Evolutionary conservation across 2,329 filamentous ascomycete species (phyloP).

Genomic region (Fusarium chlamydosporum): DNA sequence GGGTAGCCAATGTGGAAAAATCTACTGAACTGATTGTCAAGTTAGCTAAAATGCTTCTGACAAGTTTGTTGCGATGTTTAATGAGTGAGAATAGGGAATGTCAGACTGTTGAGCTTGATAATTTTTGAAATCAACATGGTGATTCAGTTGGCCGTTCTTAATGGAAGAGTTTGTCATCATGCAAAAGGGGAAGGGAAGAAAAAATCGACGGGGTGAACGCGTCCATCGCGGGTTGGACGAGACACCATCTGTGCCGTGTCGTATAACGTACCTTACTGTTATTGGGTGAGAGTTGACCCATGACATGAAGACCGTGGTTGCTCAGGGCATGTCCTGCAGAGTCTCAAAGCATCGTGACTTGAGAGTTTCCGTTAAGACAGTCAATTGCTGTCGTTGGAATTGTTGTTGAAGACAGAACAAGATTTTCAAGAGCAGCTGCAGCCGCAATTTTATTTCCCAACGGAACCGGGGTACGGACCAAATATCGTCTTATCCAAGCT

Average conservation of each 20-base stretch:
- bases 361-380: conserved; percentile 8
- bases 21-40: conserved; percentile 35
- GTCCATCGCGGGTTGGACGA: conserved; percentile 26
- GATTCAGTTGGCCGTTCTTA: conserved; percentile 78
- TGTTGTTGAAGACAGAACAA: conserved; percentile 29
- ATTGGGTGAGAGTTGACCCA: conserved; percentile 6
- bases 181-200: conserved; percentile 13
- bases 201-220: conserved; percentile 4
- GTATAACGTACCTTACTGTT: conserved; percentile 45
- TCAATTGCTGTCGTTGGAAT: conserved; percentile 13
- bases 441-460: conserved; percentile 39
- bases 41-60: conserved; percentile 46
- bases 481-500: conserved; percentile 49
- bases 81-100: conserved; percentile 30
- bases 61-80: conserved; percentile 1
- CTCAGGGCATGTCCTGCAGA: conserved; percentile 1
- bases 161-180: conserved; percentile 71
- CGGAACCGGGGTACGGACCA: conserved; percentile 6
- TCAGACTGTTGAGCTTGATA: conserved; percentile 78
- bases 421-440: conserved; percentile 19
- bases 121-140: conserved; percentile 68
- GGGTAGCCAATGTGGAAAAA: conserved; percentile 1
- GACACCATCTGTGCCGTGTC: conserved; percentile 33
- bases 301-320: conserved; percentile 4
- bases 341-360: conserved; percentile 19